Evolutionary conservation across 176 grass and related monocot species (phyloP).

Genomic region (Raddia distichophylla): DNA sequence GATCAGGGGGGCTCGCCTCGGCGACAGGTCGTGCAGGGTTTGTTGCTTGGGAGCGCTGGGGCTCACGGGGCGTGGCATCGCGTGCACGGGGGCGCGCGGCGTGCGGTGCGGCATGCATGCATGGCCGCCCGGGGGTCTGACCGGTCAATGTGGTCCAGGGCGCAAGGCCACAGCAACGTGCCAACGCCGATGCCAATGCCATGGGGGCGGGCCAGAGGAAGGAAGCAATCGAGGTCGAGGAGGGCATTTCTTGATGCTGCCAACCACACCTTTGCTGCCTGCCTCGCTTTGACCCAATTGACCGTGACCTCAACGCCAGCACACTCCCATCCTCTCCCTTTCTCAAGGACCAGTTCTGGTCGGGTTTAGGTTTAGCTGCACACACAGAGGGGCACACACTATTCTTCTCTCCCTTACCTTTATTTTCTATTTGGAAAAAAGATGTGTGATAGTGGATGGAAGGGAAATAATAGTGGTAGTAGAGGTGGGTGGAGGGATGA

Average conservation of each 20-base stretch:
- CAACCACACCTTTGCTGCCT: constrained; percentile 40
- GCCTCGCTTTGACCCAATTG: constrained; percentile 52
- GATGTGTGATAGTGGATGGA: neutral
- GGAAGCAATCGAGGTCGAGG: constrained; percentile 25
- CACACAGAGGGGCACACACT: too few species aligned
- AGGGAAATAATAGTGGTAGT: neutral
- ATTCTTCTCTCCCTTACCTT: neutral
- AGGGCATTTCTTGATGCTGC: constrained; percentile 68
- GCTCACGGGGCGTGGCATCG: constrained; percentile 11
- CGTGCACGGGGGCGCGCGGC: constrained; percentile 17
- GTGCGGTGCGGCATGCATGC: constrained; percentile 12
- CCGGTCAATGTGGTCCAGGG: constrained; percentile 55
- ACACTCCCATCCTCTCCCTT: constrained; percentile 33
- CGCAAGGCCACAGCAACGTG: constrained; percentile 30
- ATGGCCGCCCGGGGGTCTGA: constrained; percentile 37
- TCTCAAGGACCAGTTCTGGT: constrained; percentile 21
- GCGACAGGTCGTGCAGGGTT: neutral
- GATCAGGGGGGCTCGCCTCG: neutral
- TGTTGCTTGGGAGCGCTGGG: neutral
- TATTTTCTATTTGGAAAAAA: neutral
- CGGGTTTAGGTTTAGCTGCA: neutral
- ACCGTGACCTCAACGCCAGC: constrained; percentile 49
- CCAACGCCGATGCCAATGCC: constrained; percentile 18
- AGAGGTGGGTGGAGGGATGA: constrained; percentile 16
- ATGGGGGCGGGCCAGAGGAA: constrained; percentile 7